Evolutionary conservation across 192 early-diverging fungal species (phyloP), one percentile per base, ranked within the genome.

Genomic region (Dissophora ornata): DNA sequence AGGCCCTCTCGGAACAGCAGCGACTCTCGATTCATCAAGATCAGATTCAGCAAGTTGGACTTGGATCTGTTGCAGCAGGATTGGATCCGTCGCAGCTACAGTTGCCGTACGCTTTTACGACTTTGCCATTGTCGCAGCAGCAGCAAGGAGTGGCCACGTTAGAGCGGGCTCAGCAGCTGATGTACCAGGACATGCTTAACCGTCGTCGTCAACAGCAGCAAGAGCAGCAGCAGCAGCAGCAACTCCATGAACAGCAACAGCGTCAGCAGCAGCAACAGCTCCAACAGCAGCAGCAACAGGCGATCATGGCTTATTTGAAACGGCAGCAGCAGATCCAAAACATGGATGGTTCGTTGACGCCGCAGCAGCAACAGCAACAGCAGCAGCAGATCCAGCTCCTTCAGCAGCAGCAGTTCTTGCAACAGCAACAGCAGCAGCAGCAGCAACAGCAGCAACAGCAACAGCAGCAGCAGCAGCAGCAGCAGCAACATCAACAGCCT

Each of bases 281-380:
- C 22, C 69, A 75, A 9, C 71, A 53, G n/a, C 67, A 71, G 18
- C 75, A 71, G 44, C 75, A 71, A 24, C 75, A 70, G 44, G 61
- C 70, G 50, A 75, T 75, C 49, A 75, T 75, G 71, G 71, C 71
- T 0, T 75, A 75, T 36, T 22, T 75, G 50, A 75, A 75, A 42
- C 71, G 71, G 45, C 71, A 75, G 48, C 63, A 66, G 42, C 71
- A 75, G 51, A 75, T 75, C 44, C 71, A 75, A 18, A 75, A 67
- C 34, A 75, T 75, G 71, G 71, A 75, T 18, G 61, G 63, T 32
- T 60, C 71, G 3, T 47, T 75, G 42, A 67, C 63, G 13, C 63
- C 71, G 19, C 71, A 75, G 44, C 71, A 75, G 42, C 71, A 75
- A 19, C 71, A 75, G 42, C 71, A 75, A 19, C 71, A 74, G 34